Conservation (phyloP, 495 filamentous ascomycete species). For the Lasiosphaeris hirsuta region DNA sequence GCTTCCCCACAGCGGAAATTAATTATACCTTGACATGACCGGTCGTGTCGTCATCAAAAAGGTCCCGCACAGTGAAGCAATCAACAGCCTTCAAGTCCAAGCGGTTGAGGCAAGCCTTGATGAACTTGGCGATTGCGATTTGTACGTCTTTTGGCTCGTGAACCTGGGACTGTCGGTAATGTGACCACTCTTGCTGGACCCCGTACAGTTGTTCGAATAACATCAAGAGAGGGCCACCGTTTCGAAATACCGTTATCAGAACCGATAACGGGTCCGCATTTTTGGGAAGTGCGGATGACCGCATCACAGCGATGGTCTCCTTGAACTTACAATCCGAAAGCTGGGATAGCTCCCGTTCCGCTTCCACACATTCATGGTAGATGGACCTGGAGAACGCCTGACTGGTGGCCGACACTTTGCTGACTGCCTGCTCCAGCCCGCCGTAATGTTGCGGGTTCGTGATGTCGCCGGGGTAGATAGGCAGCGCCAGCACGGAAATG, state of each 20-base stretch:
- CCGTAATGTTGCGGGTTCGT: conserved; percentile 2
- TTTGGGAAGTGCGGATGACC: background rate
- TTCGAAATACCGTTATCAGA: background rate
- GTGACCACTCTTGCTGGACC: background rate
- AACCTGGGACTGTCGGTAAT: background rate
- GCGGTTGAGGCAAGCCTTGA: background rate
- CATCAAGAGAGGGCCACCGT: background rate
- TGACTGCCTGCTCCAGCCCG: too few species aligned
- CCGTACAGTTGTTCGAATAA: background rate
- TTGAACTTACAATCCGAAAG: background rate
- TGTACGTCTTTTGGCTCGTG: background rate
- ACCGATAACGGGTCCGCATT: too few species aligned
- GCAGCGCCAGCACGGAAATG: conserved; percentile 4
- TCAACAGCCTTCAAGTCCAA: background rate
- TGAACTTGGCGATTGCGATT: background rate
- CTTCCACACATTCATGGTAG: background rate
- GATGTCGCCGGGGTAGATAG: conserved; percentile 1
- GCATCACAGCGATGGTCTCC: background rate
- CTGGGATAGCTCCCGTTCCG: background rate
- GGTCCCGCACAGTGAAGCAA: background rate
- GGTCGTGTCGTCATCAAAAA: background rate
- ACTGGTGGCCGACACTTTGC: background rate
- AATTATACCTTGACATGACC: background rate
- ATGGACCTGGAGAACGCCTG: background rate
- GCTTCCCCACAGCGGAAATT: too few species aligned